Evolutionary conservation across 2,329 filamentous ascomycete species (phyloP), one percentile per base, ranked within the genome.

Genomic region (Zymoseptoria crescenta): DNA sequence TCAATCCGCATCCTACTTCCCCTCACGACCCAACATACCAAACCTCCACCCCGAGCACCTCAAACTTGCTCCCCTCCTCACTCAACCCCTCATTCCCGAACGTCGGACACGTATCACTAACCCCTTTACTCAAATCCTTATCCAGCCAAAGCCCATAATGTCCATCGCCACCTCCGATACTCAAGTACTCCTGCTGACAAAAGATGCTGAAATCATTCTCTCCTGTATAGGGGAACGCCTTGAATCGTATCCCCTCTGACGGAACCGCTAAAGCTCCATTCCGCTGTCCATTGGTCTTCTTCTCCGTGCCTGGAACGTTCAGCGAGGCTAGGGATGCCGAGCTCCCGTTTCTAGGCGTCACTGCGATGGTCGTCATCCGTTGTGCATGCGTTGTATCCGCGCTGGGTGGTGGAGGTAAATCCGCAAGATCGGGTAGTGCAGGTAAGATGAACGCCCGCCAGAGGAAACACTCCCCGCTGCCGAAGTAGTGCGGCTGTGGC

Each of bases 151-250:
- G 78, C 1, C 94, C 94, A 72, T 94, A 97, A 68, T 89, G 88
- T 0, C 94, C 93, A 67, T 96, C 91, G 0, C 79, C 85, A 57
- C 91, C 93, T 9, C 94, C 94, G 20, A 97, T 81, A 69, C 89
- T 94, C 50, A 99, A 75, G 72, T 89, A 97, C 24, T 86, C 83
- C 2, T 84, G 80, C 75, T 97, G 91, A 75, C 93, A 97, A 69
- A 95, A 88, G 66, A 97, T 94, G 78, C 93, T 91, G 73, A 96
- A 99, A 74, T 97, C 94, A 73, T 99, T 97, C 49, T 96, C 83
- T 4, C 94, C 94, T 58, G 89, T 95, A 71, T 96, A 97, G 0
- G 93, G 92, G 69, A 97, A 99, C 0, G 93, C 93, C 75, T 96
- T 96, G 81, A 99, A 99, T 20, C 94, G 86, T 66, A 97, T 90